phyloP scores from a whole-genome alignment of 192 early-diverging fungal species.

The Paraglomus occultum region DNA sequence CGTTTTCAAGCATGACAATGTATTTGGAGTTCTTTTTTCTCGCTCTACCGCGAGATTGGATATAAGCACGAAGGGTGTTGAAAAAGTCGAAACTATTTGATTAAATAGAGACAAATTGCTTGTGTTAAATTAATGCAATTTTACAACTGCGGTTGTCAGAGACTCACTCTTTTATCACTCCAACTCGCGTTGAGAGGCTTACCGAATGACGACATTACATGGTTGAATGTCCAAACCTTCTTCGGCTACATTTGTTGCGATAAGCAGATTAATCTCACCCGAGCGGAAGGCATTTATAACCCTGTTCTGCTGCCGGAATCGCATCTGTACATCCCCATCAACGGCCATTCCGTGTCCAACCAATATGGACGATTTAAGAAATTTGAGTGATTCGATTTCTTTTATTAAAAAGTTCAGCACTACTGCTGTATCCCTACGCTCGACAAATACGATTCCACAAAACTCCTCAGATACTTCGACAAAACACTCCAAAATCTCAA shows the following conservation, averaged over 20 bases:
- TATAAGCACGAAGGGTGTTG: conserved; percentile 69
- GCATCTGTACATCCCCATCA: conserved; percentile 49
- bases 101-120: neutral
- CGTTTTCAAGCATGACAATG: conserved; percentile 66
- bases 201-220: conserved; percentile 85
- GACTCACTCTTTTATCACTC: neutral
- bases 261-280: conserved; percentile 71
- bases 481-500: conserved; percentile 61
- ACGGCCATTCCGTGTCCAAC: conserved; percentile 55
- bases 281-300: conserved; percentile 66
- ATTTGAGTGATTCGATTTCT: conserved; percentile 51
- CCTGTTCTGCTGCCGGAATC: conserved; percentile 52
- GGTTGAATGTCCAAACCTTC: conserved; percentile 94
- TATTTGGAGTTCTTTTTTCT: conserved; percentile 70
- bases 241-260: conserved; percentile 93
- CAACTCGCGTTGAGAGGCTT: neutral
- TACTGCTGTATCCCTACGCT: conserved; percentile 67
- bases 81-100: conserved; percentile 72
- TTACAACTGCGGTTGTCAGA: no score
- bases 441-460: conserved; percentile 88
- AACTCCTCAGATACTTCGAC: conserved; percentile 47
- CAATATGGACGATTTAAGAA: conserved; percentile 48
- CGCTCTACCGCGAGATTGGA: conserved; percentile 90
- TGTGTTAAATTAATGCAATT: neutral
- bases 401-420: conserved; percentile 55